Percentiles rank a stretch among this genome's conserved stretches.
Conservation (phyloP, 108 stramenopile species). For the Discostella pseudostelligera region DNA sequence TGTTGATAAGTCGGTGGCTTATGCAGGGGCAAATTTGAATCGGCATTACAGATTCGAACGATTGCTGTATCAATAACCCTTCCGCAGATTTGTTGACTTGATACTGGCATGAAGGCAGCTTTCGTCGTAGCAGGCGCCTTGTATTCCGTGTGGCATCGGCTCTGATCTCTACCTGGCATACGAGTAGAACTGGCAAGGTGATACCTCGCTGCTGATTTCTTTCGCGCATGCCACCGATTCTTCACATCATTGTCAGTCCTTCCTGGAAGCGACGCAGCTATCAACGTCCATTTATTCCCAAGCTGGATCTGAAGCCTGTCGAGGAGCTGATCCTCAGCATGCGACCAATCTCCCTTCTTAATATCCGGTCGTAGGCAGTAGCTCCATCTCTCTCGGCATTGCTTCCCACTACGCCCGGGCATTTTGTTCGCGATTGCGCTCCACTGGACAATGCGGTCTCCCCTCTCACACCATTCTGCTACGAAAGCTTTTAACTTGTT, state of each 20-base stretch:
- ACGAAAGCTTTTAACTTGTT: constrained; percentile 3
- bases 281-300: constrained; percentile 87
- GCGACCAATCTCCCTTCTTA: constrained; percentile 87
- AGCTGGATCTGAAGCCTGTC: constrained; percentile 63
- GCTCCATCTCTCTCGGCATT: constrained; percentile 97
- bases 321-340: constrained; percentile 86
- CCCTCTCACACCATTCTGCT: neutral
- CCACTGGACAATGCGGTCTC: constrained; percentile 55
- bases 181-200: neutral
- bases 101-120: neutral
- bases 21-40: too few relatives aligned
- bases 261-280: constrained; percentile 85
- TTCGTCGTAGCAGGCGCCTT: neutral
- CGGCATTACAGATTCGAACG: too few relatives aligned
- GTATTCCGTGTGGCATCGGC: neutral
- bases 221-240: constrained; percentile 95
- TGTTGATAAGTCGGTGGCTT: too few relatives aligned
- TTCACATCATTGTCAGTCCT: constrained; percentile 99
- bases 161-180: neutral
- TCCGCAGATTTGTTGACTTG: too few relatives aligned
- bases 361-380: constrained; percentile 95
- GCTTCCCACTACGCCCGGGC: constrained; percentile 93
- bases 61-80: too few relatives aligned
- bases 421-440: constrained; percentile 78
- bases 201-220: constrained; percentile 46